These are phyloP conservation scores for Phaseolus lunatus DNA, from an alignment of 306 rosid species.

Conservation along the genomic window DNA sequence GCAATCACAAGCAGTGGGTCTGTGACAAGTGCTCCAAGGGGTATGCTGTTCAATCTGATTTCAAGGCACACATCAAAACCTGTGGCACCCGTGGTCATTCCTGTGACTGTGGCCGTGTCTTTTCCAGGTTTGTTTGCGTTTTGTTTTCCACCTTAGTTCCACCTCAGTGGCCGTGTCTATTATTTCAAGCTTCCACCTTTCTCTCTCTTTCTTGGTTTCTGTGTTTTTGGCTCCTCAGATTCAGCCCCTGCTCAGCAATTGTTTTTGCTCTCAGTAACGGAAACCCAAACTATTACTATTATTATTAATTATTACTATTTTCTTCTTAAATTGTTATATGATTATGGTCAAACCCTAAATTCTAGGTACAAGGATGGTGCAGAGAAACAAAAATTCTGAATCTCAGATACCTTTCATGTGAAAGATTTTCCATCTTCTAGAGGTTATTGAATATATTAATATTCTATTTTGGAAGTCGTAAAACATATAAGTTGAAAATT, in stretches of 20 bases:
- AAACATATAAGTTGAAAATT: background rate
- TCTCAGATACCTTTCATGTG: constrained; percentile 29
- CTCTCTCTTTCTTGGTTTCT: constrained; percentile 12
- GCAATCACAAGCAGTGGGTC: constrained; percentile 94
- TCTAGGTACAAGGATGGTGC: constrained; percentile 31
- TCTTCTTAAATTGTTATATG: constrained; percentile 25
- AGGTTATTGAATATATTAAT: background rate
- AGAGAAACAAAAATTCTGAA: constrained; percentile 32
- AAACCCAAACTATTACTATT: constrained; percentile 24
- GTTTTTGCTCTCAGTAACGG: constrained; percentile 36
- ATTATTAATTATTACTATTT: constrained; percentile 20
- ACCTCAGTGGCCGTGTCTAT: background rate
- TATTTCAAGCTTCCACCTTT: constrained; percentile 21
- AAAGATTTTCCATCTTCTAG: constrained; percentile 36
- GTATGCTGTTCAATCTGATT: constrained; percentile 96
- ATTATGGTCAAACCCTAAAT: constrained; percentile 53
- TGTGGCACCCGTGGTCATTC: constrained; percentile 99
- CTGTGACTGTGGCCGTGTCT: constrained; percentile 98
- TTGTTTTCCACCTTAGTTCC: background rate
- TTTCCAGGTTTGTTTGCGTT: constrained; percentile 72
- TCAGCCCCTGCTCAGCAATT: constrained; percentile 40
- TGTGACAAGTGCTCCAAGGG: constrained; percentile 90
- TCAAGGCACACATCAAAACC: constrained; percentile 96
- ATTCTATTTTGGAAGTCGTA: background rate
- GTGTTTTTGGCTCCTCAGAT: constrained; percentile 33